These are phyloP conservation scores for Wickerhamomyces alni DNA, from an alignment of 805 yeast species.

Conservation along the genomic window DNA sequence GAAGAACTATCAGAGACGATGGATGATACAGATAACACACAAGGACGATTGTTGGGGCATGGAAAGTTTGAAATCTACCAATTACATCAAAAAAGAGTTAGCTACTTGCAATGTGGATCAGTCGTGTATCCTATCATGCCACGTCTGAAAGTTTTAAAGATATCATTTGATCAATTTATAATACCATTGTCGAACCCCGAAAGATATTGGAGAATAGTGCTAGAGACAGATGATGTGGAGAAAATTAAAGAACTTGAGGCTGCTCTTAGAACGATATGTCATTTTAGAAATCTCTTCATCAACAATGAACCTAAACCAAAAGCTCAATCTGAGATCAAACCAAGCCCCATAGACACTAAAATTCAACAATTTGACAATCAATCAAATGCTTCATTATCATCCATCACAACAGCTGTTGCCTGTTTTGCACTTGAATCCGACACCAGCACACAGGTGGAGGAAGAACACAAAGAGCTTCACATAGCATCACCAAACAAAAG, in stretches of 20 bases:
- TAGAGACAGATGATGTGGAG: conserved; percentile 18
- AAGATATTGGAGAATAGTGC: conserved; percentile 59
- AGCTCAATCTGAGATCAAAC: neutral
- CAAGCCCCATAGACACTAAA: no score
- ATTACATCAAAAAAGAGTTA: conserved; percentile 49
- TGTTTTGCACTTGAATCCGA: conserved; percentile 27
- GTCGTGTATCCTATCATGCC: conserved; percentile 74
- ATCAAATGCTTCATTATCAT: conserved; percentile 19
- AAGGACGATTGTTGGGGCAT: conserved; percentile 50
- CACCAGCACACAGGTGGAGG: conserved; percentile 36
- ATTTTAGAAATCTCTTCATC: conserved; percentile 35
- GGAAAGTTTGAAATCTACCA: conserved; percentile 58
- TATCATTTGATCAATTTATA: conserved; percentile 42
- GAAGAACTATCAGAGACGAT: conserved; percentile 12
- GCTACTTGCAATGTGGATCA: conserved; percentile 57
- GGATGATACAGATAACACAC: conserved; percentile 8
- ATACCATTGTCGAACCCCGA: conserved; percentile 69
- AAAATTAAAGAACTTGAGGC: conserved; percentile 22
- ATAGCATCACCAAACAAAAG: neutral
- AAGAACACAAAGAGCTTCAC: conserved; percentile 1
- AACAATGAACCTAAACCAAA: conserved; percentile 1
- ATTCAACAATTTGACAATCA: conserved; percentile 2
- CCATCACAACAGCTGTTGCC: conserved; percentile 30
- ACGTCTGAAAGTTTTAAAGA: conserved; percentile 49
- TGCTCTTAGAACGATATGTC: conserved; percentile 27